Conservation (phyloP, 176 grass and related monocot species). For the Rhynchospora tenuis region DNA sequence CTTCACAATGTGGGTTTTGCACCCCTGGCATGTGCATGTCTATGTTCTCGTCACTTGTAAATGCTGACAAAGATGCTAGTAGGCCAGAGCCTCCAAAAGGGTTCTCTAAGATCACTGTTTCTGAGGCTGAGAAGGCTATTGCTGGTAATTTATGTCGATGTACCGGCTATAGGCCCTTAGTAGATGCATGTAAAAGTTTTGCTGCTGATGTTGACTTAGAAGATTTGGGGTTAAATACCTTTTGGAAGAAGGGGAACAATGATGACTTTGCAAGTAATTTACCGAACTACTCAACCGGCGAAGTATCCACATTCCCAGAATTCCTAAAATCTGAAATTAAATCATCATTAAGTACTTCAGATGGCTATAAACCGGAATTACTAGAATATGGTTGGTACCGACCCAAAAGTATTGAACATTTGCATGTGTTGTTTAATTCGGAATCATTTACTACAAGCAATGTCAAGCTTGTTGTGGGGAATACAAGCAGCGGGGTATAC, state of each 20-base stretch:
- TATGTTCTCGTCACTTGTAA: conserved; percentile 64
- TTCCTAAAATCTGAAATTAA: conserved; percentile 56
- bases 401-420: conserved; percentile 44
- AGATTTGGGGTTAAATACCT: conserved; percentile 69
- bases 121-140: conserved; percentile 57
- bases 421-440: conserved; percentile 40
- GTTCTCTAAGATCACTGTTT: conserved; percentile 57
- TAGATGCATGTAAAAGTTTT: conserved; percentile 86
- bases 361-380: neutral
- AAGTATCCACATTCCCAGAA: conserved; percentile 50
- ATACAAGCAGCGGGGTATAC: conserved; percentile 64
- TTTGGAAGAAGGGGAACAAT: conserved; percentile 53
- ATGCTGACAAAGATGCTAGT: conserved; percentile 56
- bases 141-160: conserved; percentile 72
- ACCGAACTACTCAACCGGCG: conserved; percentile 39
- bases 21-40: conserved; percentile 94
- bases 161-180: conserved; percentile 64
- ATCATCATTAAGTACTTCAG: conserved; percentile 8
- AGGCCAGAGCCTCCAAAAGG: conserved; percentile 48
- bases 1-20: conserved; percentile 81
- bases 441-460: conserved; percentile 9
- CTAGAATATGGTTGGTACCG: conserved; percentile 36
- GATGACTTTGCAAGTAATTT: conserved; percentile 33
- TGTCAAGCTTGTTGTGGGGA: conserved; percentile 54
- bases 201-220: conserved; percentile 65